phyloP scores from a whole-genome alignment of 805 yeast species.

The Candida namnaoensis region DNA sequence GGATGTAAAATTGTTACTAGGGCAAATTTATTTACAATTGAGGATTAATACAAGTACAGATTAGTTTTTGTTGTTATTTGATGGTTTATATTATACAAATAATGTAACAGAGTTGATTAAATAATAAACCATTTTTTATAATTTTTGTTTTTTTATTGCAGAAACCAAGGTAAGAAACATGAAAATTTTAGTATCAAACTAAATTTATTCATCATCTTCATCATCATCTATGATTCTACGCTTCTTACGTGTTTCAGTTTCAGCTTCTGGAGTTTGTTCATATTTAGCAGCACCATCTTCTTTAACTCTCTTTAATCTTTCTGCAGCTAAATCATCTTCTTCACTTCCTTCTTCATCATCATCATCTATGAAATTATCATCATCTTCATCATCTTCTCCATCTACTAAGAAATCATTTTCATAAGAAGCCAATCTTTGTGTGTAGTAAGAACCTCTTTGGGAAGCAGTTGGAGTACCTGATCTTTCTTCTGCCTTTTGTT shows the following conservation, averaged over 20 bases:
- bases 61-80: too few relatives aligned
- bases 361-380: slow-evolving; percentile 20
- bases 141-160: too few relatives aligned
- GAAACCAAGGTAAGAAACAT: too few relatives aligned
- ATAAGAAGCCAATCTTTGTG: slow-evolving; percentile 13
- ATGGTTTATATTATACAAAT: too few relatives aligned
- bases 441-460: slow-evolving; percentile 9
- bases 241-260: slow-evolving; percentile 24
- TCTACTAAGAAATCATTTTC: slow-evolving; percentile 25
- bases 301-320: slow-evolving; percentile 46
- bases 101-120: too few relatives aligned
- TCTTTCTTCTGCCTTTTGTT: slow-evolving; percentile 48
- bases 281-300: slow-evolving; percentile 47
- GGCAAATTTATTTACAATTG: too few relatives aligned
- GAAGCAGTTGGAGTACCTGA: slow-evolving; percentile 18
- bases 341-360: slow-evolving; percentile 40
- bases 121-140: too few relatives aligned
- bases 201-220: slow-evolving; percentile 34
- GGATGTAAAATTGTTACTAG: too few relatives aligned
- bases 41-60: too few relatives aligned
- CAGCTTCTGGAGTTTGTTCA: slow-evolving; percentile 18
- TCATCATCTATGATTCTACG: slow-evolving; percentile 45
- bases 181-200: neutral
- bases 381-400: slow-evolving; percentile 23
- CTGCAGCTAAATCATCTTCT: slow-evolving; percentile 46